These are phyloP conservation scores for Pelargonium australe DNA, from an alignment of 441 rosid genomes.

Conservation along the genomic window DNA sequence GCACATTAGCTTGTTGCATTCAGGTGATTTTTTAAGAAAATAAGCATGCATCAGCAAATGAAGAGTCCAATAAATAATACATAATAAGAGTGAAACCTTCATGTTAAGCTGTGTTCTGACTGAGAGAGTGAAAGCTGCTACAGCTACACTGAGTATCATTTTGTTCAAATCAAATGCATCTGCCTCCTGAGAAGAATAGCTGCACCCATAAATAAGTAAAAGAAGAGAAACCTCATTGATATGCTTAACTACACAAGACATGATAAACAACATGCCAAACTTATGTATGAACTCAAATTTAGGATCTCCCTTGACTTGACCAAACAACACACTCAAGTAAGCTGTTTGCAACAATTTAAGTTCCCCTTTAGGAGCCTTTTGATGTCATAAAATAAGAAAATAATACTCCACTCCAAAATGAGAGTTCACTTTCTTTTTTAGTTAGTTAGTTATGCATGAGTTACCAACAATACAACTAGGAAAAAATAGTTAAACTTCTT, in stretches of 20 bases:
- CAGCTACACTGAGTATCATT: slow-evolving; percentile 40
- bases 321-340: slow-evolving; percentile 9
- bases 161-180: slow-evolving; percentile 46
- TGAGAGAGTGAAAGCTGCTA: slow-evolving; percentile 78
- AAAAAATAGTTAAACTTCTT: no score
- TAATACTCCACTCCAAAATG: no score
- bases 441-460: no score
- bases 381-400: background rate
- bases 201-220: slow-evolving; percentile 29
- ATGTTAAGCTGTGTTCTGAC: slow-evolving; percentile 43
- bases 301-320: slow-evolving; percentile 7
- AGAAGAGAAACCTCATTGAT: slow-evolving; percentile 6
- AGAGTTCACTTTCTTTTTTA: no score
- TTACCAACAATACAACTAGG: no score
- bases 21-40: slow-evolving; percentile 15
- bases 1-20: background rate
- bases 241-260: slow-evolving; percentile 3
- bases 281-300: background rate
- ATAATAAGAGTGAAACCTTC: slow-evolving; percentile 41
- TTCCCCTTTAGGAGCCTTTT: background rate
- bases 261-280: background rate
- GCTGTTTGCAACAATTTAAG: background rate
- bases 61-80: slow-evolving; percentile 6
- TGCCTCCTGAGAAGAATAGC: slow-evolving; percentile 40
- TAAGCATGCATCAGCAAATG: slow-evolving; percentile 16